phyloP scores from a whole-genome alignment of 345 rosid species.

The Eucalyptus urophylla region DNA sequence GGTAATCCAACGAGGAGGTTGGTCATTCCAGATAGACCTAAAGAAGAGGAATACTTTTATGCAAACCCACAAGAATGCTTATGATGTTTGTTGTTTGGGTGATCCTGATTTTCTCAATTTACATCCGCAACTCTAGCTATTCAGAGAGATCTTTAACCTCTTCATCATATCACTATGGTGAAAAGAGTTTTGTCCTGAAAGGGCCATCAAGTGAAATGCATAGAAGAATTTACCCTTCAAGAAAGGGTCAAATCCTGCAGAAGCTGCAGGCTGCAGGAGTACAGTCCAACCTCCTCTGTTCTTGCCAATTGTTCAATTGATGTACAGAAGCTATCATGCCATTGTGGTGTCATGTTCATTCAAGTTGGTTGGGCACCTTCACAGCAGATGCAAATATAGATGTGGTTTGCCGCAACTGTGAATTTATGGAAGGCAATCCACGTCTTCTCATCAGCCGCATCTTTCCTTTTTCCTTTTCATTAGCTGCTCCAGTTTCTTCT shows the following conservation, averaged over 20 bases:
- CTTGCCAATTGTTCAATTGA: constrained; percentile 20
- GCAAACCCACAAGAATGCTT: constrained; percentile 95
- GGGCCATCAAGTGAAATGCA: not conserved
- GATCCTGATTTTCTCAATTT: not conserved
- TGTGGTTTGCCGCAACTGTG: not conserved
- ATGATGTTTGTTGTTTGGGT: constrained; percentile 1
- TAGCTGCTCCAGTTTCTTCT: not conserved
- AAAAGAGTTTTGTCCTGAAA: not conserved
- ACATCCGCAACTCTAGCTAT: not conserved
- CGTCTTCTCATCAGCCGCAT: not conserved
- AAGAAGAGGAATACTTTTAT: constrained; percentile 91
- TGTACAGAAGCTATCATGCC: constrained; percentile 35
- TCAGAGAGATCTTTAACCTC: constrained; percentile 9
- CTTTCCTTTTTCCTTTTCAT: not conserved
- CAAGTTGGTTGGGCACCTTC: constrained; percentile 1
- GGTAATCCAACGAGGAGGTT: constrained; percentile 55
- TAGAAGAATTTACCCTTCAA: not conserved
- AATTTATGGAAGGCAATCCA: constrained; percentile 8
- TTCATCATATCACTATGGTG: not conserved
- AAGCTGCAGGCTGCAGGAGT: not conserved
- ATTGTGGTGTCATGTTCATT: constrained; percentile 10
- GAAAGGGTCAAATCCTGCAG: not conserved
- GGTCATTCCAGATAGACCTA: constrained; percentile 71
- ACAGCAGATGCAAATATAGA: constrained; percentile 9
- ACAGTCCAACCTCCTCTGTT: not conserved